Percentiles rank a stretch among this genome's conserved stretches.
phyloP scores from a whole-genome alignment of 306 rosid genomes.

The Adenanthera pavonina region DNA sequence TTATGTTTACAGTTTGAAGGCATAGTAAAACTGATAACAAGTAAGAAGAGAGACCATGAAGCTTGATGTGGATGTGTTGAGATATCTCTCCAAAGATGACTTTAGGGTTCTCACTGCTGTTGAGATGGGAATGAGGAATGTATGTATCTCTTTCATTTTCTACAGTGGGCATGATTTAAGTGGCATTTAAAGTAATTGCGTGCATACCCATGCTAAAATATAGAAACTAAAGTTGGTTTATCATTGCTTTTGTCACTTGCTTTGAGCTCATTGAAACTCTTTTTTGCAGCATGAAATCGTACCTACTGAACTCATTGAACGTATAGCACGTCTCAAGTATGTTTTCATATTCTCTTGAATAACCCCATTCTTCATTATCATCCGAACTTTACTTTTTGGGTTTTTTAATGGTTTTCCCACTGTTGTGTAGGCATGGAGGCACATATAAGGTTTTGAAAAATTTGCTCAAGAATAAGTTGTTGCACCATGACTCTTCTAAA shows the following conservation, averaged over 20 bases:
- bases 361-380: background rate
- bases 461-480: constrained; percentile 81
- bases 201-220: background rate
- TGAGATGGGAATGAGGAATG: constrained; percentile 93
- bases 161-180: background rate
- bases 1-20: constrained; percentile 1
- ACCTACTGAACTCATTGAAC: constrained; percentile 73
- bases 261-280: constrained; percentile 1
- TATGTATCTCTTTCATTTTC: constrained; percentile 25
- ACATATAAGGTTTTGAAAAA: constrained; percentile 85
- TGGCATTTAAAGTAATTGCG: background rate
- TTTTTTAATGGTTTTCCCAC: background rate
- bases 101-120: constrained; percentile 94
- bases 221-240: too few relatives aligned
- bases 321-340: constrained; percentile 78
- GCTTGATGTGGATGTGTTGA: constrained; percentile 77
- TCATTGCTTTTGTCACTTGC: background rate
- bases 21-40: background rate
- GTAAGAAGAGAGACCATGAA: constrained; percentile 53
- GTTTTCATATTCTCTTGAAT: background rate
- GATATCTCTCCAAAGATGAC: constrained; percentile 88
- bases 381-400: background rate
- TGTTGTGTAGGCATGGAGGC: constrained; percentile 79
- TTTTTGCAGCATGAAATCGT: constrained; percentile 79
- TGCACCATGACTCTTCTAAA: constrained; percentile 93